These are phyloP conservation scores for Daldinia caldariorum DNA, from an alignment of 495 filamentous ascomycete species.

Conservation along the genomic window DNA sequence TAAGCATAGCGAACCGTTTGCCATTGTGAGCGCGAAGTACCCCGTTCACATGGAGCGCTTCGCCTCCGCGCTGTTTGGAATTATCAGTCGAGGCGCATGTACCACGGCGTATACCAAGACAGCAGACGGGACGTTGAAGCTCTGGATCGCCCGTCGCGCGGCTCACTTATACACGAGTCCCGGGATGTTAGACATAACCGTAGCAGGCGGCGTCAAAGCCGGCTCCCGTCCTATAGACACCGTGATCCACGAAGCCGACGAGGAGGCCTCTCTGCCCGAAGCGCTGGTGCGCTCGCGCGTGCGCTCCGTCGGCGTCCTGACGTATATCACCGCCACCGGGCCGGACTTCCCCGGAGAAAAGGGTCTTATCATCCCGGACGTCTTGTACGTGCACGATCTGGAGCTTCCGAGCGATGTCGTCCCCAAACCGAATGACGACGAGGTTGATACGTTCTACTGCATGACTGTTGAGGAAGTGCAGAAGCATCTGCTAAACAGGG, in stretches of 20 bases:
- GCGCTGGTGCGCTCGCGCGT: slow-evolving; percentile 46
- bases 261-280: slow-evolving; percentile 61
- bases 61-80: slow-evolving; percentile 61
- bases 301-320: slow-evolving; percentile 51
- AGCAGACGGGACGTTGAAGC: slow-evolving; percentile 42
- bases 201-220: slow-evolving; percentile 62
- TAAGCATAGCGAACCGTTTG: slow-evolving; percentile 59
- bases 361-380: slow-evolving; percentile 44
- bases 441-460: slow-evolving; percentile 61
- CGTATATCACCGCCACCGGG: slow-evolving; percentile 53
- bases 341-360: slow-evolving; percentile 32
- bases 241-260: slow-evolving; percentile 63
- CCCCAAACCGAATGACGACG: slow-evolving; percentile 59
- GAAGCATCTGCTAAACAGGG: slow-evolving; percentile 50
- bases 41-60: slow-evolving; percentile 59
- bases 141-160: slow-evolving; percentile 64
- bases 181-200: slow-evolving; percentile 63
- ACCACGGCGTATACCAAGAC: slow-evolving; percentile 57
- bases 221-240: slow-evolving; percentile 57
- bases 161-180: slow-evolving; percentile 60
- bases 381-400: slow-evolving; percentile 48
- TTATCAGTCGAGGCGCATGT: slow-evolving; percentile 60
- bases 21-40: slow-evolving; percentile 54
- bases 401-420: slow-evolving; percentile 44
- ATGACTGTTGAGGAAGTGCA: slow-evolving; percentile 61